Percentiles rank a stretch among this genome's conserved stretches.
Evolutionary conservation across 192 early-diverging fungal genomes (phyloP).

Genomic region (Gryganskiella cystojenkinii): DNA sequence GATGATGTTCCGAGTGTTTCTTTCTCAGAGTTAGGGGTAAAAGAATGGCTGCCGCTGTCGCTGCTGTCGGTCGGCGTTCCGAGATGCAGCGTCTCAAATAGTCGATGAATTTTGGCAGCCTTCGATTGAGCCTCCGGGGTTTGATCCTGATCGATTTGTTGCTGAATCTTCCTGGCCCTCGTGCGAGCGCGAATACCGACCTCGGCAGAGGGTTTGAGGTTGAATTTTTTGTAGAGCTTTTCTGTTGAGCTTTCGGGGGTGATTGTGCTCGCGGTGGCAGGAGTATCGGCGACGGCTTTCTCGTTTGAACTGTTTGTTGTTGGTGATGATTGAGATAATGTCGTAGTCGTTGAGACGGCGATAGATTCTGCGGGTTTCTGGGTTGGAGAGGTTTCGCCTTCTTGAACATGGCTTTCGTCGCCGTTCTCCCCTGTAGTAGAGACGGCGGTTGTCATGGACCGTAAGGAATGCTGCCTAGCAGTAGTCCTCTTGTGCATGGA

Average conservation of each 20-base stretch:
- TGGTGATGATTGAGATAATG: too few species aligned
- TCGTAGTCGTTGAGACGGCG: too few species aligned
- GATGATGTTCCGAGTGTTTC: not conserved
- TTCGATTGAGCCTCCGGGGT: slow-evolving; percentile 7
- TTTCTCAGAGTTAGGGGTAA: not conserved
- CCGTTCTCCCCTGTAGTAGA: not conserved
- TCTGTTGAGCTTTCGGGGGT: not conserved
- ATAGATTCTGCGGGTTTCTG: too few species aligned
- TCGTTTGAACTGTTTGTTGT: too few species aligned
- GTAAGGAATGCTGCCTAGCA: too few species aligned
- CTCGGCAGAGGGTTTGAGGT: slow-evolving; percentile 37
- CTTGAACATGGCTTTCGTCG: not conserved
- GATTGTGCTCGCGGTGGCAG: not conserved
- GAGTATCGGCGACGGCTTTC: too few species aligned
- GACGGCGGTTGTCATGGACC: not conserved
- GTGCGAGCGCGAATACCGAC: slow-evolving; percentile 37
- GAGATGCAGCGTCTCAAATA: slow-evolving; percentile 33
- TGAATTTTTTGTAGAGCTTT: slow-evolving; percentile 42
- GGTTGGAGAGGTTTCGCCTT: too few species aligned
- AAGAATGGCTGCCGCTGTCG: not conserved
- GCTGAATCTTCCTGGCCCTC: slow-evolving; percentile 13
- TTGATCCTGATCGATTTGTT: slow-evolving; percentile 10
- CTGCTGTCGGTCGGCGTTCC: not conserved
- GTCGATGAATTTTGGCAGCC: slow-evolving; percentile 19
- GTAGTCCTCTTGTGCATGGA: too few species aligned